Evolutionary conservation across 2,329 filamentous ascomycete species (phyloP).

Genomic region (Lasiodiplodia theobromae): DNA sequence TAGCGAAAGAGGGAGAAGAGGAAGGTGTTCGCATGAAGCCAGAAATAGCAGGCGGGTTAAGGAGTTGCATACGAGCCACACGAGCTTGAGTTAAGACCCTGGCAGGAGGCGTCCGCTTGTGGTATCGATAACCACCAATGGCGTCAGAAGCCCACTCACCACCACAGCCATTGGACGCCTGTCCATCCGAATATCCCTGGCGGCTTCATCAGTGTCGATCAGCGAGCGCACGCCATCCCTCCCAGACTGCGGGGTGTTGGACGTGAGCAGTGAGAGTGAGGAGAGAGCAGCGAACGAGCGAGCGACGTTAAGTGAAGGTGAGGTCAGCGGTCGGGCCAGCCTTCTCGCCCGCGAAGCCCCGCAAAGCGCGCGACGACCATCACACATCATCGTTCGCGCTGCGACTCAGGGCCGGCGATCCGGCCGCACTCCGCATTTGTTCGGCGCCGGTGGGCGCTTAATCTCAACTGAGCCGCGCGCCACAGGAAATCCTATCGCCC

Average conservation of each 20-base stretch:
- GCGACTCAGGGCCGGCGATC: conserved; percentile 10
- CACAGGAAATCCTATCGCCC: neutral
- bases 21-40: conserved; percentile 2
- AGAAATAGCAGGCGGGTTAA: conserved; percentile 23
- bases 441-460: conserved; percentile 18
- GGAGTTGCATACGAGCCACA: conserved; percentile 13
- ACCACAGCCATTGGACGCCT: conserved; percentile 4
- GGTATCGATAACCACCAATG: conserved; percentile 22
- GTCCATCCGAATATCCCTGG: conserved; percentile 10
- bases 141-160: conserved; percentile 17
- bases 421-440: conserved; percentile 17
- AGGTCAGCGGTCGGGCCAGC: neutral
- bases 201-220: neutral
- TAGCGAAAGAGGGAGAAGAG: neutral
- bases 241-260: neutral
- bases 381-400: neutral
- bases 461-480: conserved; percentile 12
- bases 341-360: too few relatives aligned
- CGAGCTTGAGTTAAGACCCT: conserved; percentile 11
- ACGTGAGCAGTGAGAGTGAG: neutral
- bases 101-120: conserved; percentile 16
- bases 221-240: neutral
- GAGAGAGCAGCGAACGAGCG: too few relatives aligned
- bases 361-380: neutral
- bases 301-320: neutral